Base-by-base conservation (phyloP, 768 basidiomycete species). In the Serendipita sp. region DNA sequence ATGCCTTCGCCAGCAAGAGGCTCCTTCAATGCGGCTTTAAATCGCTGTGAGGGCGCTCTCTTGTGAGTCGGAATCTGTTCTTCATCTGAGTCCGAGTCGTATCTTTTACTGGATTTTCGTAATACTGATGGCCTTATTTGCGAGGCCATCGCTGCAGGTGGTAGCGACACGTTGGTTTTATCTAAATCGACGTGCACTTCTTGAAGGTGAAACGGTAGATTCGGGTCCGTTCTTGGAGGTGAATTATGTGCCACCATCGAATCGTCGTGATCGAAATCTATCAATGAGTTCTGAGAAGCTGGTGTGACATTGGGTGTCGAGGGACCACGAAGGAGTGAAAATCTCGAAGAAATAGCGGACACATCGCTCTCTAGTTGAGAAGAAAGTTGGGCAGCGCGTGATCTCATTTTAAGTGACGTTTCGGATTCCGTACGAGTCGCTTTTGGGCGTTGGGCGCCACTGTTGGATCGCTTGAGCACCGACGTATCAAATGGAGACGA, bases 1-100 rank as follows among this genome's bases (percentile, higher is more conserved):
- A 89, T 75, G 30, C 86, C 86, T 70, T 86, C 83, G 63, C 77
- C 72, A 63, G 78, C 80, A 48, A 84, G 73, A 34, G 83, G 81
- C 64, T 72, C 74, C 37, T 71, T 72, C 30, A 84, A 70, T 67
- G 81, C 83, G 16, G 78, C 76, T 68, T 83, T 82, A 28, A 60
- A 60, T 4, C 13, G 80, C 74, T 66, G 76, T 75, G 65, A 82
- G 73, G 65, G 73, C 76, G 13, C 75, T 72, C 7, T 71, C 64
- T 18, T 72, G 67, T 45, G 62, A 24, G 47, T 35, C 3, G 56
- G 65, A 38, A 58, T 54, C 18, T 16, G 13, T 41, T 65, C 65
- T 18, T 53, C 64, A 45, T 54, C 47, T 15, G 28, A 28, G 18
- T 60, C 56, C 3, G 56, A n/a, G 16, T 65, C 54, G 24, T 63